Conservation (phyloP, 108 stramenopile genomes). For the Stephanodiscus minutulus region DNA sequence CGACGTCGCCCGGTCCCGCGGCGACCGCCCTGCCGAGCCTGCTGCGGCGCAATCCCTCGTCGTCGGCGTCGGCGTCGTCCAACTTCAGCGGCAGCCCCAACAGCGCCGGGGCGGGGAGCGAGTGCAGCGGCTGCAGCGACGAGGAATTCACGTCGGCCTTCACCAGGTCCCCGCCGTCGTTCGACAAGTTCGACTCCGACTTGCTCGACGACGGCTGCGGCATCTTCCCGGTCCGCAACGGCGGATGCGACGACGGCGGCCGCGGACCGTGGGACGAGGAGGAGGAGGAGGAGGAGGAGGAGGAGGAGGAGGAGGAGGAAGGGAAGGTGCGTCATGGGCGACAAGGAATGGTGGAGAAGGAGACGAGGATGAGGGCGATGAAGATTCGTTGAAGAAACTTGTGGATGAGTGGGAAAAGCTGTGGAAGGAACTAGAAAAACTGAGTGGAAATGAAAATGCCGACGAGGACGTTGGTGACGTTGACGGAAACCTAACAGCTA, state of each 20-base stretch:
- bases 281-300: no score
- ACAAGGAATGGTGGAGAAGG: background rate
- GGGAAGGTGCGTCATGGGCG: background rate
- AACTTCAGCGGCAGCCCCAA: no score
- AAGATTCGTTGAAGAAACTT: background rate
- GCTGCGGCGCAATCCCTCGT: no score
- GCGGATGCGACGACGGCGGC: no score
- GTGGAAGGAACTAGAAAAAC: constrained; percentile 17
- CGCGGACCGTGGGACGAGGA: no score
- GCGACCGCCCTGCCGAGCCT: no score
- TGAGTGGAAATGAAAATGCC: constrained; percentile 1
- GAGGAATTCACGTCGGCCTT: background rate
- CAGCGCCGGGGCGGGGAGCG: no score
- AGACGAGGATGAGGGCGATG: constrained; percentile 1
- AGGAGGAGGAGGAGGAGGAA: no score
- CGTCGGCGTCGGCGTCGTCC: no score
- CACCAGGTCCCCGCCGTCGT: background rate
- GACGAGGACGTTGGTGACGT: constrained; percentile 5
- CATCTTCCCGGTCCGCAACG: background rate
- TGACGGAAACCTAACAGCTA: background rate
- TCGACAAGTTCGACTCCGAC: constrained; percentile 1
- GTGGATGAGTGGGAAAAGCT: constrained; percentile 26
- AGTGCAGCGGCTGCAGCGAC: background rate
- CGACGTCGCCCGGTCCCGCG: no score
- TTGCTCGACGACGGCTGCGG: background rate